A percentile compares a stretch with the other conserved stretches of the same genome.
phyloP scores from a whole-genome alignment of 2,329 filamentous ascomycete genomes.

The Aaosphaeria arxii region DNA sequence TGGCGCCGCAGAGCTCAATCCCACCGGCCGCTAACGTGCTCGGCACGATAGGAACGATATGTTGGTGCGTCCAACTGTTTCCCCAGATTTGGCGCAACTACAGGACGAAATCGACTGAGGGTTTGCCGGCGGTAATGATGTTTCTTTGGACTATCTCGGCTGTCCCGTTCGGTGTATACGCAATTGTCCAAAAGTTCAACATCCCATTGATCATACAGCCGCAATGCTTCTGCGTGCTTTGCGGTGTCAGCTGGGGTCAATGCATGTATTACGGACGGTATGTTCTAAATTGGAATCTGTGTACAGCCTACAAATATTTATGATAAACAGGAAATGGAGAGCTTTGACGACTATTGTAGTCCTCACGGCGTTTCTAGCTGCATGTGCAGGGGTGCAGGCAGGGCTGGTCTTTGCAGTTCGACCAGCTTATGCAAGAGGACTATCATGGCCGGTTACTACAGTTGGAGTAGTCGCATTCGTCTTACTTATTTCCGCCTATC shows the following conservation, averaged over 20 bases:
- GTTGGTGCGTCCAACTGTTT: constrained; percentile 15
- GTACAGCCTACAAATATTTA: background rate
- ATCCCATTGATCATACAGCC: constrained; percentile 42
- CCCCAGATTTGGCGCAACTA: constrained; percentile 65
- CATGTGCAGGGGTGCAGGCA: constrained; percentile 52
- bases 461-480: constrained; percentile 57
- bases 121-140: constrained; percentile 68
- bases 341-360: constrained; percentile 26
- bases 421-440: constrained; percentile 51
- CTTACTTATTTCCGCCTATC: constrained; percentile 51
- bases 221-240: constrained; percentile 47
- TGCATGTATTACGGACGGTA: constrained; percentile 48
- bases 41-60: constrained; percentile 57
- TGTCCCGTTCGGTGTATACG: constrained; percentile 61
- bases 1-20: constrained; percentile 20
- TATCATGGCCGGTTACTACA: constrained; percentile 49
- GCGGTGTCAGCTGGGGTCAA: constrained; percentile 48
- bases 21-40: constrained; percentile 53
- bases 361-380: constrained; percentile 16
- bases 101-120: constrained; percentile 61
- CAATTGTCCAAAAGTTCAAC: constrained; percentile 51
- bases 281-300: constrained; percentile 1
- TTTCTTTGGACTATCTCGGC: constrained; percentile 65
- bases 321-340: constrained; percentile 34
- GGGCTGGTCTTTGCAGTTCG: constrained; percentile 54